phyloP scores from a whole-genome alignment of 495 filamentous ascomycete genomes.

The Trichodelitschia bisporula region DNA sequence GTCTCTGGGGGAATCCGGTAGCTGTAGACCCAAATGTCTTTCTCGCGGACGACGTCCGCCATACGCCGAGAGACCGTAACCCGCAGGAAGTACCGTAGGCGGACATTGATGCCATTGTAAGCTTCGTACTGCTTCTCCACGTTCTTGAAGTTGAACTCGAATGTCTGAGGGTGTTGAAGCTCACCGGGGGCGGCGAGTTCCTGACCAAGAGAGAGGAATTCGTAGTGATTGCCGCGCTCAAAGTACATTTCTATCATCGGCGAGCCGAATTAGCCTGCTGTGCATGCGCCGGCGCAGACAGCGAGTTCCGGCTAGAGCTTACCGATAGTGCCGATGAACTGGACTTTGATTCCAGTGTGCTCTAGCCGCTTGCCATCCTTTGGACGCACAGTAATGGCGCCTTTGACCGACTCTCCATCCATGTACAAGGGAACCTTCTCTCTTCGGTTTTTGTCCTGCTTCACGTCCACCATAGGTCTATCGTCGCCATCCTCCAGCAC shows the following conservation, averaged over 20 bases:
- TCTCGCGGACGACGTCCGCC: slow-evolving; percentile 94
- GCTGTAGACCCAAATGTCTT: slow-evolving; percentile 98
- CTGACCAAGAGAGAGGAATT: slow-evolving; percentile 89
- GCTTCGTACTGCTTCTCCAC: slow-evolving; percentile 99
- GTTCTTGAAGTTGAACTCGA: slow-evolving; percentile 99
- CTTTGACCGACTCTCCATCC: slow-evolving; percentile 96
- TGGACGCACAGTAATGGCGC: slow-evolving; percentile 75
- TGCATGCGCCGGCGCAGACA: no score
- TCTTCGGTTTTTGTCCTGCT: slow-evolving; percentile 86
- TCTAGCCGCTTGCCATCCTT: slow-evolving; percentile 97
- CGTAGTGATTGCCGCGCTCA: slow-evolving; percentile 96
- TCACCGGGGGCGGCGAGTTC: slow-evolving; percentile 92
- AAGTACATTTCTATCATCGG: slow-evolving; percentile 75
- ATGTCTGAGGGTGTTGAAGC: slow-evolving; percentile 93
- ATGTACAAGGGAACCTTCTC: slow-evolving; percentile 94
- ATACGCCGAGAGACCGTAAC: slow-evolving; percentile 92
- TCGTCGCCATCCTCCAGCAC: slow-evolving; percentile 90
- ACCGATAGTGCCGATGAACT: slow-evolving; percentile 99
- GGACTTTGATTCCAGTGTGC: slow-evolving; percentile 97
- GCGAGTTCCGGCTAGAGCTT: no score
- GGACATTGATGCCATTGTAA: slow-evolving; percentile 98
- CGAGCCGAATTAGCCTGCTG: background rate
- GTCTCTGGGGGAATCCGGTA: slow-evolving; percentile 97
- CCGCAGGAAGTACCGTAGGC: slow-evolving; percentile 91
- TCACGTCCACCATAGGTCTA: slow-evolving; percentile 83